Evolutionary conservation across 305 asterid genomes (phyloP).

Genomic region (Fraxinus sp.): DNA sequence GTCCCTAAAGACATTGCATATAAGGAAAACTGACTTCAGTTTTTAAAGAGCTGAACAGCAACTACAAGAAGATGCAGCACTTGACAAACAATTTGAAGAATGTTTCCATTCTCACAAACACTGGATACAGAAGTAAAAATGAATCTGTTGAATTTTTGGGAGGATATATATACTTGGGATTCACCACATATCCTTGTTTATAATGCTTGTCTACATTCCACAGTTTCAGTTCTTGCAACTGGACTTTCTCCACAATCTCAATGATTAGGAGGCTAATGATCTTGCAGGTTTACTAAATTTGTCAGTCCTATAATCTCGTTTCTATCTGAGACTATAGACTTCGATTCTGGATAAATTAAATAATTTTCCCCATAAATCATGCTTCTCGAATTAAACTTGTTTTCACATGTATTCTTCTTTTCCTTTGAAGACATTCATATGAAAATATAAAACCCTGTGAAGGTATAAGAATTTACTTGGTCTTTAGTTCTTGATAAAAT

Average conservation of each 20-base stretch:
- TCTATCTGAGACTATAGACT: not conserved
- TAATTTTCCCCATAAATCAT: not conserved
- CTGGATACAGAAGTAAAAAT: not conserved
- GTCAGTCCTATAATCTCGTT: not conserved
- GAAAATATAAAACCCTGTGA: not conserved
- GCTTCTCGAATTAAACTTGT: not conserved
- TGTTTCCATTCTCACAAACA: not conserved
- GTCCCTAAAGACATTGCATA: constrained; percentile 3
- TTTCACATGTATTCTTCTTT: not conserved
- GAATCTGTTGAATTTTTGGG: not conserved
- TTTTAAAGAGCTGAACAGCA: not conserved
- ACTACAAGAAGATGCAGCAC: not conserved
- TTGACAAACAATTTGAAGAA: constrained; percentile 17
- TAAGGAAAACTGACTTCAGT: not conserved
- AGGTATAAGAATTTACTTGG: not conserved
- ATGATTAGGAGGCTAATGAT: not conserved
- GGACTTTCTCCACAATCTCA: not conserved
- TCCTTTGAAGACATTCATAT: not conserved
- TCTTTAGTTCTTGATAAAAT: not conserved
- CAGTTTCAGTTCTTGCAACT: not conserved
- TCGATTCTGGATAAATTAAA: not conserved
- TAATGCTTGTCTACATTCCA: not conserved
- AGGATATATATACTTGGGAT: not conserved
- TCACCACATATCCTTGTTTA: not conserved
- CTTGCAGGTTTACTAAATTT: not conserved